Base-by-base conservation (phyloP, 1,284 basidiomycete species). In the Sparassis latifolia region DNA sequence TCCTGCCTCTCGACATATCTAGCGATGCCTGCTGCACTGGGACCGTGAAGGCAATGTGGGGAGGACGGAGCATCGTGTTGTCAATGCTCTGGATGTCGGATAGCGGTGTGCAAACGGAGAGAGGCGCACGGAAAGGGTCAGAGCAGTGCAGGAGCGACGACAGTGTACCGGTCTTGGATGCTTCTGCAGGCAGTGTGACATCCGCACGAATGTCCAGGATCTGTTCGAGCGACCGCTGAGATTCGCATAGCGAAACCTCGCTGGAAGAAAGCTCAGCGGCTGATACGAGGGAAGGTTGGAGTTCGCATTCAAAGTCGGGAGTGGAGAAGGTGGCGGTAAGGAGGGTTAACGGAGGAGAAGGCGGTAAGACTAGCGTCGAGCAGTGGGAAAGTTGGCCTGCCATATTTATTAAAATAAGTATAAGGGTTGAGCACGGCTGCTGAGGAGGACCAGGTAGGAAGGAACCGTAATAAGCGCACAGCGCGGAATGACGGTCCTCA, bases 171-270 rank as follows among this genome's bases (percentile, higher is more conserved):
- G 20, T 20, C 20, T 20, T 20, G 20, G 20, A 20, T 20, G 20
- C 20, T 20, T 20, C 20, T 20, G 20, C 20, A 37, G 40, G 35
- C 38, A 44, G 31, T 4, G 42, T 28, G 45, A 33, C 32, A 40
- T 45, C 39, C 48, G 42, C 42, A 30, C 28, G 47, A 33, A 53
- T 32, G 47, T 51, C 49, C 30, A 52, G 48, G 39, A 55, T 52
- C 40, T 51, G 45, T 39, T 44, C 40, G 50, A 56, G 53, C 39
- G 49, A 52, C 33, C 44, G 45, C 45, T 47, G 54, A 33, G 55
- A 53, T 44, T 52, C 49, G 54, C 56, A 54, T 53, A 53, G 48
- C 40, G 52, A 50, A 10, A 45, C 52, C 50, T 48, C 54, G 53
- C 40, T 47, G 31, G 41, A 27, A n/a, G 52, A 30, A n/a, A 29